phyloP scores from a whole-genome alignment of 257 asterid genomes.

The Echium plantagineum region DNA sequence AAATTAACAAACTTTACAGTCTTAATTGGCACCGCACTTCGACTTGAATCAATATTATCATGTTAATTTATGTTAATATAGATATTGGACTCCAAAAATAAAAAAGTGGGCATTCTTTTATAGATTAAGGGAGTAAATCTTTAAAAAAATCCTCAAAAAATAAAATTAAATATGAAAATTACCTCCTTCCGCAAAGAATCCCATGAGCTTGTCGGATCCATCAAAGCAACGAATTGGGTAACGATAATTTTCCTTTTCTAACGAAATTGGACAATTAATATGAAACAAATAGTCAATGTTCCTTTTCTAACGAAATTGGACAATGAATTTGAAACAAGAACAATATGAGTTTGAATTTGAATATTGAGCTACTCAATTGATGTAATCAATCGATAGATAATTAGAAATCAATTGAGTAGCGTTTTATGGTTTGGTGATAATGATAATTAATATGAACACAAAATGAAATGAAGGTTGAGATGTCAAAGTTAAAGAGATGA shows the following conservation, averaged over 20 bases:
- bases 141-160: background rate
- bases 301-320: background rate
- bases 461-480: background rate
- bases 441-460: too few relatives aligned
- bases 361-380: too few relatives aligned
- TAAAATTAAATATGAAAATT: background rate
- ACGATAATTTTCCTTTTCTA: too few relatives aligned
- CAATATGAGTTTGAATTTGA: background rate
- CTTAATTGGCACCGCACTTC: too few relatives aligned
- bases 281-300: background rate
- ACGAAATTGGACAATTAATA: background rate
- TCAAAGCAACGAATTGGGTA: constrained; percentile 6
- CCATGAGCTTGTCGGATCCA: constrained; percentile 89
- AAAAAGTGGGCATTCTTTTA: background rate
- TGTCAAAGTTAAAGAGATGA: too few relatives aligned
- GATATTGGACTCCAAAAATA: too few relatives aligned
- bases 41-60: too few relatives aligned
- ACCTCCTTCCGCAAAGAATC: constrained; percentile 96
- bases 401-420: background rate
- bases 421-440: background rate
- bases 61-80: too few relatives aligned
- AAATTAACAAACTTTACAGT: too few relatives aligned
- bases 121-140: too few relatives aligned
- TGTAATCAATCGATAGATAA: too few relatives aligned
- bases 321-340: constrained; percentile 2